phyloP scores from a whole-genome alignment of 129 eudicot species.

The Lactuca saligna region DNA sequence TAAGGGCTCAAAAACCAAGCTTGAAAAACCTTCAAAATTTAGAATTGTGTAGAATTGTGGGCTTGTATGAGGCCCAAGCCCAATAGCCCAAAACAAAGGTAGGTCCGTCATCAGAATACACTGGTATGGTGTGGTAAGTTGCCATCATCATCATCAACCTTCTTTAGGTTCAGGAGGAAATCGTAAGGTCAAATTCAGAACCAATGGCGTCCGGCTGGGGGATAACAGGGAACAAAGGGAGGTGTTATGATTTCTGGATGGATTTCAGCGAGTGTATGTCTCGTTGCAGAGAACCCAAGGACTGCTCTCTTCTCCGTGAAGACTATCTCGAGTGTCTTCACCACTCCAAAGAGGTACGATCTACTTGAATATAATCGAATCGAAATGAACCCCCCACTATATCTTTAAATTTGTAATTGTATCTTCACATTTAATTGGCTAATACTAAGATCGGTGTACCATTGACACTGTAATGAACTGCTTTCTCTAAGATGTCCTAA shows the following conservation, averaged over 20 bases:
- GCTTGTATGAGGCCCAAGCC: conserved; percentile 8
- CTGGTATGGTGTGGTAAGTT: neutral
- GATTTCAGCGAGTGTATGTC: conserved; percentile 99
- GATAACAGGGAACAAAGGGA: conserved; percentile 88
- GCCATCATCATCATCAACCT: conserved; percentile 1
- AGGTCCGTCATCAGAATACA: conserved; percentile 9
- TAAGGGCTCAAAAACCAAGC: no score
- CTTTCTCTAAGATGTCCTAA: neutral
- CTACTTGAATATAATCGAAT: neutral
- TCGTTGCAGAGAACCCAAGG: conserved; percentile 85
- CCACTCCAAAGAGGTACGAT: conserved; percentile 86
- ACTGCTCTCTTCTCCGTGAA: conserved; percentile 90
- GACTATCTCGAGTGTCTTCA: conserved; percentile 96
- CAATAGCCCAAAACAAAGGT: conserved; percentile 6
- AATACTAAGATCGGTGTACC: conserved; percentile 9
- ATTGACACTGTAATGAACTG: neutral
- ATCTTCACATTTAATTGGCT: conserved; percentile 2
- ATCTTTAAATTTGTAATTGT: neutral
- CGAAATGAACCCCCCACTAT: neutral
- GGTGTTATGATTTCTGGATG: conserved; percentile 98
- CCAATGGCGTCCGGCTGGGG: conserved; percentile 98
- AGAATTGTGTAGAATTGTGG: no score
- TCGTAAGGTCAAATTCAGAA: conserved; percentile 22
- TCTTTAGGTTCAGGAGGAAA: conserved; percentile 18
- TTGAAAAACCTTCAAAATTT: no score